A percentile compares a stretch with the other conserved stretches of the same genome.
Evolutionary conservation across 2,329 filamentous ascomycete species (phyloP).

Genomic region (Colletotrichum higginsianum): DNA sequence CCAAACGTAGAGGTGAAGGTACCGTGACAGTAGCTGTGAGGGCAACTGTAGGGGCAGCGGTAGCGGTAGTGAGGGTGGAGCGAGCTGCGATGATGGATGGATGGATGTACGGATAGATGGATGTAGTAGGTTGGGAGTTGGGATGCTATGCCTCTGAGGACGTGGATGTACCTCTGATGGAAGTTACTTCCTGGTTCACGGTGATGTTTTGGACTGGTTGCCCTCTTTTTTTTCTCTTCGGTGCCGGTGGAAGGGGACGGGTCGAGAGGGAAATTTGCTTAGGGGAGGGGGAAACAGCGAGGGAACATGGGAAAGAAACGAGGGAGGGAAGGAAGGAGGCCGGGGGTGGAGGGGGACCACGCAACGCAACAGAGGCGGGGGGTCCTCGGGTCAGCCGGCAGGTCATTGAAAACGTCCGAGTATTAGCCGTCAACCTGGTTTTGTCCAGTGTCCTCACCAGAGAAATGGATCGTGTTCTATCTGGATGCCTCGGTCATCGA

Average conservation of each 20-base stretch:
- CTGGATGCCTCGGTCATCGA: neutral
- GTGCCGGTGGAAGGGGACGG: conserved; percentile 36
- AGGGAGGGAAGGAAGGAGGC: conserved; percentile 33
- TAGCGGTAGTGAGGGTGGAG: conserved; percentile 22
- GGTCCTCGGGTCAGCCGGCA: conserved; percentile 2
- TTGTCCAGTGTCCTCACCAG: no score
- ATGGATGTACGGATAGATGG: neutral
- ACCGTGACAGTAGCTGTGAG: conserved; percentile 3
- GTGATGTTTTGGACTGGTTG: conserved; percentile 57
- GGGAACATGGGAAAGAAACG: conserved; percentile 42
- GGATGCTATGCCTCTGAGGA: conserved; percentile 33
- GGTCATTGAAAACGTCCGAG: neutral
- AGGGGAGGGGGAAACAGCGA: conserved; percentile 32
- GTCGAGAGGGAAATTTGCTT: conserved; percentile 41
- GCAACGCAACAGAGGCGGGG: conserved; percentile 9
- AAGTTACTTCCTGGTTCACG: conserved; percentile 58
- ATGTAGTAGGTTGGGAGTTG: conserved; percentile 29
- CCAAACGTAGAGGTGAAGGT: neutral
- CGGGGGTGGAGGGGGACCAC: neutral
- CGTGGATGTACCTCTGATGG: conserved; percentile 55
- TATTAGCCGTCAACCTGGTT: neutral
- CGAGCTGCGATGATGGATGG: conserved; percentile 23
- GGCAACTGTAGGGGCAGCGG: neutral
- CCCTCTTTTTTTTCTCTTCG: conserved; percentile 48
- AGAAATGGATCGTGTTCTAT: neutral